A percentile compares a stretch with the other conserved stretches of the same genome.
Conservation (phyloP, 2,329 filamentous ascomycete genomes). For the Clonostachys chloroleuca region DNA sequence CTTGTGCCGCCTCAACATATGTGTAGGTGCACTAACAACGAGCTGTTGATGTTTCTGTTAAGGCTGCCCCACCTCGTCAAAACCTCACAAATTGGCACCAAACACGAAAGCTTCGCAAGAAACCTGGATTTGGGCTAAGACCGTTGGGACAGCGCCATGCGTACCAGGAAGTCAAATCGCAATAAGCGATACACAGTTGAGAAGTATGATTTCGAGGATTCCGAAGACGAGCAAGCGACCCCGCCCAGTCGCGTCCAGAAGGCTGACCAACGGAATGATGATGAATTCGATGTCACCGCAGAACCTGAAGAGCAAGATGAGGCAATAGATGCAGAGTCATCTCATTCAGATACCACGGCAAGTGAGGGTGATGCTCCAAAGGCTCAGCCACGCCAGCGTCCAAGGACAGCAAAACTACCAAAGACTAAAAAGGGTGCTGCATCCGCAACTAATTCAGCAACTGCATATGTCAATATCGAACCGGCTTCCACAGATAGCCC, state of each 20-base stretch:
- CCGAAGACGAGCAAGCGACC: conserved; percentile 16
- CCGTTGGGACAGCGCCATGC: conserved; percentile 14
- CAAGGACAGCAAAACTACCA: not conserved
- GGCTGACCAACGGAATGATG: conserved; percentile 16
- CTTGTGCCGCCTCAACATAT: too few relatives aligned
- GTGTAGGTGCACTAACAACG: too few relatives aligned
- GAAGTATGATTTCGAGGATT: conserved; percentile 25
- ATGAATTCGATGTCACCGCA: conserved; percentile 21
- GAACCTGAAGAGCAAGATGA: conserved; percentile 11
- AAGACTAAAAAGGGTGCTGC: not conserved
- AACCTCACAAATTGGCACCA: too few relatives aligned
- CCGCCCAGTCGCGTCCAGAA: conserved; percentile 10
- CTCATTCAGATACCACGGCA: not conserved
- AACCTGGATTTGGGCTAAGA: too few relatives aligned
- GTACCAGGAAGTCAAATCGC: conserved; percentile 29
- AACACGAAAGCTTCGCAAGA: too few relatives aligned
- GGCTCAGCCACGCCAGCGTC: not conserved
- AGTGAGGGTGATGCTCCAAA: not conserved
- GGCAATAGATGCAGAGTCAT: conserved; percentile 4
- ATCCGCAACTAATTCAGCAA: too few relatives aligned
- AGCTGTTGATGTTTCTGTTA: too few relatives aligned
- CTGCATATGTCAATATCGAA: not conserved
- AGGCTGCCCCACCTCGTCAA: too few relatives aligned
- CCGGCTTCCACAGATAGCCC: not conserved
- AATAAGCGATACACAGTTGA: conserved; percentile 23